Percentiles rank a stretch among this genome's conserved stretches.
These are phyloP conservation scores for Dactylis glomerata DNA, from an alignment of 176 grass and related monocot species.

Conservation along the genomic window DNA sequence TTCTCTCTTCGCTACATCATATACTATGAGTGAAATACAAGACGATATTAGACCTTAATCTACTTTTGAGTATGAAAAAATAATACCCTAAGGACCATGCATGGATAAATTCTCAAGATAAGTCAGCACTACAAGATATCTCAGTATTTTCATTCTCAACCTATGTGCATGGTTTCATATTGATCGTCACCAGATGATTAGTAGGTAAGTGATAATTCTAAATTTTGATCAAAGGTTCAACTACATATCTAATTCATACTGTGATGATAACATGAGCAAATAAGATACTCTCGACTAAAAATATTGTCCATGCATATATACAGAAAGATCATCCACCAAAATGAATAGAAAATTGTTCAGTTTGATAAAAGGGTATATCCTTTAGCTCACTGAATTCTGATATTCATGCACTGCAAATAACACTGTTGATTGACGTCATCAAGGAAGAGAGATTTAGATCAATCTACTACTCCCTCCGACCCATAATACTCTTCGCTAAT, in stretches of 20 bases:
- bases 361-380: neutral
- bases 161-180: neutral
- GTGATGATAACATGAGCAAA: neutral
- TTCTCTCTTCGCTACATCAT: constrained; percentile 89
- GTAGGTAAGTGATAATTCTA: neutral
- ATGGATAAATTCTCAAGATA: neutral
- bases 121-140: neutral
- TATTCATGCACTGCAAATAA: constrained; percentile 2
- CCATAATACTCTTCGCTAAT: too few relatives aligned
- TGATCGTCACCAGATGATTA: neutral
- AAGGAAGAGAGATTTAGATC: neutral
- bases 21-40: constrained; percentile 59
- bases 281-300: constrained; percentile 5
- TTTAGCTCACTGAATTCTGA: neutral
- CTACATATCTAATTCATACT: constrained; percentile 14
- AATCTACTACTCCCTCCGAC: too few relatives aligned
- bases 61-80: constrained; percentile 5
- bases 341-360: neutral
- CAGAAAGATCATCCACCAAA: constrained; percentile 5
- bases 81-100: neutral
- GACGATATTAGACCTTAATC: constrained; percentile 9
- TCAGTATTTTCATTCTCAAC: neutral
- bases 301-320: neutral
- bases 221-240: neutral
- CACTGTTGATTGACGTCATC: neutral